Base-by-base conservation (phyloP, 2,329 filamentous ascomycete genomes). In the Thielaviopsis ethacetica region DNA sequence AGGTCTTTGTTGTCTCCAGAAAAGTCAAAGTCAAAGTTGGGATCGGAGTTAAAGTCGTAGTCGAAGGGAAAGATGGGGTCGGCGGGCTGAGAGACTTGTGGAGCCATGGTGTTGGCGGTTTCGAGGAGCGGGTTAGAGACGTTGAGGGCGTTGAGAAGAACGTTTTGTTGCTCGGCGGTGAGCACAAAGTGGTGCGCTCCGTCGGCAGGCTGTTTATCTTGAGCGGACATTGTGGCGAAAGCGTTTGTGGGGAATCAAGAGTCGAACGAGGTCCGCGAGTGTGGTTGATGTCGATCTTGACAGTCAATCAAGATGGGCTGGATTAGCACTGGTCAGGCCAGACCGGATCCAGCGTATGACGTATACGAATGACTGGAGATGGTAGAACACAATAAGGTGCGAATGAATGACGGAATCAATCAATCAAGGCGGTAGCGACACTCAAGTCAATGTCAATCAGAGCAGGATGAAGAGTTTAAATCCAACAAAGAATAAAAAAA, bases 71-170 rank as follows among this genome's bases (percentile, higher is more conserved):
- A 89, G 60, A 94, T 82, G 52, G 82, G 79, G 63, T 76, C 75
- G 63, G 80, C 69, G 56, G 79, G 75, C 65, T 78, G 66, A 54
- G 75, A 70, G 58, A 67, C 65, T 61, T 73, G 71, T 61, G 67
- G 68, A n/a, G 68, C 63, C 22, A 71, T 64, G 41, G 68, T 34
- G 30, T 10, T 65, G 58, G 67, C 69, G 62, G 17, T n/a, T 44
- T 68, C 65, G 15, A 73, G 70, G 5, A 61, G 44, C 58, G 67
- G 66, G 60, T 68, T 59, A 63, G 72, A 68, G 59, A 71, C 80
- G 67, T 89, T 88, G 63, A 91, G 80, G 53, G 87, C 86, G 61
- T 85, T 84, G 63, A 87, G 83, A 52, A 91, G 76, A 61, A 91
- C 76, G 66, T 80, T 83, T 74, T 91, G 85, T 70, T 91, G 86